phyloP scores from a whole-genome alignment of 2,329 filamentous ascomycete genomes.

The Penicillium sp. region DNA sequence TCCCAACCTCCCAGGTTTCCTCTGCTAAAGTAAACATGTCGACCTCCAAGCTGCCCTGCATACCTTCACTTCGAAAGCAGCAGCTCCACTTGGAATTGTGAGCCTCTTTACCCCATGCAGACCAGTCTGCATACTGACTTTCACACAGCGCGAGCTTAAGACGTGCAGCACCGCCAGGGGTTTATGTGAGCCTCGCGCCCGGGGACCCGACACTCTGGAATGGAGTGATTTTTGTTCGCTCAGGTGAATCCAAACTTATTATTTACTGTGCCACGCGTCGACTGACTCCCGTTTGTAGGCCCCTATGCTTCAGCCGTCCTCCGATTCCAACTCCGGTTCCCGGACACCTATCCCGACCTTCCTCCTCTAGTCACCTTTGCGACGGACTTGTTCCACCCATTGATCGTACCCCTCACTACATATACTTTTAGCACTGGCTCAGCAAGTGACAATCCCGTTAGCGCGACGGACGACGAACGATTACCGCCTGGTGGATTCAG shows the following conservation, averaged over 20 bases:
- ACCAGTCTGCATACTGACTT: constrained; percentile 1
- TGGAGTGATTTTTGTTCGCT: constrained; percentile 81
- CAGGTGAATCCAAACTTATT: constrained; percentile 49
- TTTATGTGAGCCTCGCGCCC: constrained; percentile 76
- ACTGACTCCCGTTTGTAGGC: constrained; percentile 45
- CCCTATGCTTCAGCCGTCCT: constrained; percentile 81
- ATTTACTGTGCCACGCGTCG: background rate
- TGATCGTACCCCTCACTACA: constrained; percentile 86
- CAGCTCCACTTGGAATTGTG: constrained; percentile 77
- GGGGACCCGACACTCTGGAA: constrained; percentile 76
- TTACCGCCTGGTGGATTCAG: constrained; percentile 85
- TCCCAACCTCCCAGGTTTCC: background rate
- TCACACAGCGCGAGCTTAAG: constrained; percentile 63
- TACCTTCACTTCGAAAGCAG: constrained; percentile 57
- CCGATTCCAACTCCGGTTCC: constrained; percentile 83
- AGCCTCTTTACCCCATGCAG: constrained; percentile 24
- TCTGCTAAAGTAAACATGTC: constrained; percentile 23
- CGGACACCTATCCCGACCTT: constrained; percentile 64
- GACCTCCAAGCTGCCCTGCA: constrained; percentile 31
- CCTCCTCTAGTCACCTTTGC: constrained; percentile 80
- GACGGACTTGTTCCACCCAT: constrained; percentile 88
- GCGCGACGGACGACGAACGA: constrained; percentile 71
- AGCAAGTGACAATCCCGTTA: constrained; percentile 66
- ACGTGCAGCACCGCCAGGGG: constrained; percentile 70
- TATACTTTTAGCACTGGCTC: constrained; percentile 82